Evolutionary conservation across 345 rosid genomes (phyloP).

Genomic region (Eucalyptus pumila): DNA sequence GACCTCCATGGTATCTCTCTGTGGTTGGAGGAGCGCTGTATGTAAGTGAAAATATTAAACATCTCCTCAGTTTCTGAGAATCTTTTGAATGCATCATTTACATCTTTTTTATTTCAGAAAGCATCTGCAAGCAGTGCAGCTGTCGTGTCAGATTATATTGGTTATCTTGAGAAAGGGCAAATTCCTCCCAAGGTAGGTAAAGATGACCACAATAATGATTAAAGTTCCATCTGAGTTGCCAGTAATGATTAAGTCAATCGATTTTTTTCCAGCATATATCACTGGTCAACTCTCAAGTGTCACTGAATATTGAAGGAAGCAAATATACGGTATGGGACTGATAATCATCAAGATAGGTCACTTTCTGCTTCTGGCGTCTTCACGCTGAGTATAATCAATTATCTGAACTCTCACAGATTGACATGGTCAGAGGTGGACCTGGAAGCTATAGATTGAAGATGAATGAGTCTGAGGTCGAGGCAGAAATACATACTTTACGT

Average conservation of each 20-base stretch:
- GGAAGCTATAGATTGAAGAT: constrained; percentile 86
- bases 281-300: constrained; percentile 90
- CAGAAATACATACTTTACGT: constrained; percentile 95
- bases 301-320: constrained; percentile 98
- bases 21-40: constrained; percentile 97
- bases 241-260: background rate
- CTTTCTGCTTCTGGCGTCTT: background rate
- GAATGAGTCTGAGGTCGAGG: constrained; percentile 87
- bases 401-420: constrained; percentile 43
- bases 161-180: constrained; percentile 99
- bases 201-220: background rate
- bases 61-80: background rate
- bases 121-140: constrained; percentile 97
- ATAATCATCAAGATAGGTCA: background rate
- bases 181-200: constrained; percentile 91
- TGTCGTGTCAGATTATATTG: constrained; percentile 89
- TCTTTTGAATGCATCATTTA: background rate
- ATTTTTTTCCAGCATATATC: constrained; percentile 73
- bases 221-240: background rate
- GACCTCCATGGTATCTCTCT: constrained; percentile 99
- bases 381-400: background rate
- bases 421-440: constrained; percentile 89
- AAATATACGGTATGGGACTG: constrained; percentile 62
- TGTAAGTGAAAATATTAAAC: constrained; percentile 36
- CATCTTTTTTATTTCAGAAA: constrained; percentile 46